Evolutionary conservation across 108 stramenopile genomes (phyloP), one percentile per base, ranked within the genome.

Genomic region (Fragilaria radians): DNA sequence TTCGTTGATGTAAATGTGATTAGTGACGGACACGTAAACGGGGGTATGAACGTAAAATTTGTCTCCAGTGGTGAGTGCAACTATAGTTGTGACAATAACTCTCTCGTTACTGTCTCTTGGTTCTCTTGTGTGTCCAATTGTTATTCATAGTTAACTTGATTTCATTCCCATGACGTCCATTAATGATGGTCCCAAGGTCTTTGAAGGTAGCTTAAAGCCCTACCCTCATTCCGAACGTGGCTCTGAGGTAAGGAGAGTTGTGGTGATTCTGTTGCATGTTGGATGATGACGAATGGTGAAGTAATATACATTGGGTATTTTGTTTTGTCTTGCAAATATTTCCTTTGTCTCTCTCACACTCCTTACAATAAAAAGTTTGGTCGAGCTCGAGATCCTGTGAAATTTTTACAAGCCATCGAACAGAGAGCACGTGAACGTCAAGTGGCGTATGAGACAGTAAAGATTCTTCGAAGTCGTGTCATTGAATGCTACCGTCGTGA

Each of bases 371-470:
- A 1, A 29, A 45, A 83, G 76, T 34, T 30, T 17, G 88, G 88
- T 32, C 72, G 92, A 19, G 84, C 85, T 51, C 72, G 73, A 49
- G 83, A 93, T 63, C 92, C 92, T 18, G 88, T 93, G 25, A 83
- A 77, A 59, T 89, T 77, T 59, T 71, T 86, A 28, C 82, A 80
- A 68, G 72, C 88, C 54, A 73, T 76, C 42, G 92, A 93, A 67
- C 92, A 93, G 72, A 84, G 92, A 17, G 92, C 88, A 26, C 81
- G 92, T 36, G 92, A 93, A 63, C 87, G 88, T 32, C 88, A 89
- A 57, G 85, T 93, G 26, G 92, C 92, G 1, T 72, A 76, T 57
- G 92, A 93, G 54, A 93, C 88, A 5, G 92, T 93, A 46, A 74
- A 78, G 31, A 61, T 93, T 21, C 59, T 93, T 7, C 86, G 92